Conservation (phyloP, 108 stramenopile genomes). For the Skeletonema potamos region DNA sequence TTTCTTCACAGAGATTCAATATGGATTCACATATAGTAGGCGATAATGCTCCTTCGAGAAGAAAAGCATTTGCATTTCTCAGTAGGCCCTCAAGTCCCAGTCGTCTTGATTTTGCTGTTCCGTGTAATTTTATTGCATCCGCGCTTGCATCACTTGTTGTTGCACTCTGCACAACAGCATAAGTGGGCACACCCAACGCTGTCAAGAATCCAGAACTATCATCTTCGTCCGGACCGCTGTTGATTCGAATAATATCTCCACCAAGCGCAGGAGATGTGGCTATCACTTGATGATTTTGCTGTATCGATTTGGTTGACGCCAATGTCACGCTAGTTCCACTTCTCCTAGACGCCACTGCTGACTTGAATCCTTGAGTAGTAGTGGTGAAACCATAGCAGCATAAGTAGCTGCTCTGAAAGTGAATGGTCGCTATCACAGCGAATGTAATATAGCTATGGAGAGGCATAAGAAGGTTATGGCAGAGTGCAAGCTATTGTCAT, state of each 20-base stretch:
- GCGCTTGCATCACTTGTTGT: background rate
- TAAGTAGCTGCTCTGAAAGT: background rate
- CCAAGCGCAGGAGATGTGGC: conserved; percentile 32
- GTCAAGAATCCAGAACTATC: conserved; percentile 37
- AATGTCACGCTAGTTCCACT: background rate
- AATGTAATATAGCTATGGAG: background rate
- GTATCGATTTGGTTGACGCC: background rate
- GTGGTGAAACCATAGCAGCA: background rate
- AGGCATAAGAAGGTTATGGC: background rate
- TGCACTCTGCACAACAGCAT: conserved; percentile 39
- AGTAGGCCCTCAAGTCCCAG: conserved; percentile 69
- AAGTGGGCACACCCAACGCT: conserved; percentile 62
- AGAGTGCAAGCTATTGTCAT: no score
- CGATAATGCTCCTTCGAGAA: conserved; percentile 58
- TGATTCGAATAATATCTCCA: conserved; percentile 41
- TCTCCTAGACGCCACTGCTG: background rate
- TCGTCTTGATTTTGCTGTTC: conserved; percentile 6
- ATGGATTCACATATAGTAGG: conserved; percentile 54
- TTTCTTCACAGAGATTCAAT: conserved; percentile 53
- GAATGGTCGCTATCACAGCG: background rate
- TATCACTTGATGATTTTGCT: conserved; percentile 8
- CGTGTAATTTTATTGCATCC: background rate
- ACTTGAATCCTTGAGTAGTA: background rate
- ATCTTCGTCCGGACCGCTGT: conserved; percentile 20
- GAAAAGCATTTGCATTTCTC: conserved; percentile 55